Percentiles rank a stretch among this genome's conserved stretches.
These are phyloP conservation scores for Penicillium antarcticum DNA, from an alignment of 495 filamentous ascomycete species.

Conservation along the genomic window DNA sequence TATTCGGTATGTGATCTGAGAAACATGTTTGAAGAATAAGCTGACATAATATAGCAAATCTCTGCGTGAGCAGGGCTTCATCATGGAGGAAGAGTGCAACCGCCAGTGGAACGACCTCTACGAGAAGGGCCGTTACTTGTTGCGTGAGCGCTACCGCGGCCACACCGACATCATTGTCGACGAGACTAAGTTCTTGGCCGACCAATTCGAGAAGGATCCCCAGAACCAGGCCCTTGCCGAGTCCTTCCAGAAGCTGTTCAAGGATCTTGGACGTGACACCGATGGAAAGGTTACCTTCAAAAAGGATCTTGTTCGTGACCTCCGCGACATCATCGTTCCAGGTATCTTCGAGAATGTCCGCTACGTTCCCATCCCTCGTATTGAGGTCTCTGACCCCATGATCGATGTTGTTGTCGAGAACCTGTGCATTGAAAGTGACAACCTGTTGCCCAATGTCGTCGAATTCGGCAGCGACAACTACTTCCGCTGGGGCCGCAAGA, in stretches of 20 bases:
- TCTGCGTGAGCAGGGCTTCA: constrained; percentile 84
- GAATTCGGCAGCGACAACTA: constrained; percentile 93
- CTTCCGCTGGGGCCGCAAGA: constrained; percentile 92
- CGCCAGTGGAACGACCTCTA: constrained; percentile 81
- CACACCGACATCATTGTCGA: constrained; percentile 87
- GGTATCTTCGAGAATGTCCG: constrained; percentile 79
- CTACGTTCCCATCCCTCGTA: constrained; percentile 91
- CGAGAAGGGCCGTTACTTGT: constrained; percentile 82
- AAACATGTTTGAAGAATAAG: neutral
- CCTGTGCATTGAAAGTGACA: constrained; percentile 91
- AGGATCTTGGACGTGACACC: constrained; percentile 78
- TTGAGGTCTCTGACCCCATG: constrained; percentile 84
- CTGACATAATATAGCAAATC: constrained; percentile 50
- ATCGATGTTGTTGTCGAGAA: constrained; percentile 92
- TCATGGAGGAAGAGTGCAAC: constrained; percentile 80
- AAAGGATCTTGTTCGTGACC: constrained; percentile 83
- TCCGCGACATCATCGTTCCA: constrained; percentile 83
- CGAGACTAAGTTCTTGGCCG: constrained; percentile 83
- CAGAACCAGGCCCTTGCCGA: constrained; percentile 77
- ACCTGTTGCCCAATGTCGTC: constrained; percentile 91
- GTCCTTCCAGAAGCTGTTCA: constrained; percentile 81
- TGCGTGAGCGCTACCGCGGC: constrained; percentile 80
- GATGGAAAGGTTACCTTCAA: constrained; percentile 87
- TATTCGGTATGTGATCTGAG: constrained; percentile 49
- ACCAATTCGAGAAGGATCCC: constrained; percentile 85